These are phyloP conservation scores for Sporothrix phasma DNA, from an alignment of 2,329 filamentous ascomycete species.

Conservation along the genomic window DNA sequence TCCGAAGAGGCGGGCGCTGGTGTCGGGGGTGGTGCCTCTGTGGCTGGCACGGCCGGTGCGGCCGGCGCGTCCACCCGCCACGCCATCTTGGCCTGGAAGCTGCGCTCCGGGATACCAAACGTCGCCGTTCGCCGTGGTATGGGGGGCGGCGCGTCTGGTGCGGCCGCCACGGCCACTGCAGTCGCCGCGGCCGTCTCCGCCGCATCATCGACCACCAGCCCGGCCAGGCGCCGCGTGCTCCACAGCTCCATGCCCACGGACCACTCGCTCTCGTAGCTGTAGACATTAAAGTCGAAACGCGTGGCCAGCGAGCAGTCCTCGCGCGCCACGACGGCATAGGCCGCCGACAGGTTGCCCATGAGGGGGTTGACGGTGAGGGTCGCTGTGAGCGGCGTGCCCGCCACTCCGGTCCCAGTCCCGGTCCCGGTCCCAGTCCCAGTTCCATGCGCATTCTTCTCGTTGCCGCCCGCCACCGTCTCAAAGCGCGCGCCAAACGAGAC, in stretches of 20 bases:
- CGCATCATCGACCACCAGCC: slow-evolving; percentile 28
- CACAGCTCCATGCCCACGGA: slow-evolving; percentile 88
- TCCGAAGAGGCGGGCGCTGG: not conserved
- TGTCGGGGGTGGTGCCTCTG: not conserved
- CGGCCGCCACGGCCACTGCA: too few relatives aligned
- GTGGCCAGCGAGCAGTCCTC: slow-evolving; percentile 76
- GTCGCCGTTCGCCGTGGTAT: not conserved
- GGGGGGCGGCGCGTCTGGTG: not conserved
- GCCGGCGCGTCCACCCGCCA: slow-evolving; percentile 34
- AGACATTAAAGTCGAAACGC: slow-evolving; percentile 93
- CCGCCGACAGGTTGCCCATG: slow-evolving; percentile 86
- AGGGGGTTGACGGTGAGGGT: slow-evolving; percentile 88
- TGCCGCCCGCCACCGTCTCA: slow-evolving; percentile 51
- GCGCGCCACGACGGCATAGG: slow-evolving; percentile 82
- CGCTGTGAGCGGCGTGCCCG: slow-evolving; percentile 84
- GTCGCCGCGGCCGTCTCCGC: not conserved
- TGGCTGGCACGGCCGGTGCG: too few relatives aligned
- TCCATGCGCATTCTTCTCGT: slow-evolving; percentile 19
- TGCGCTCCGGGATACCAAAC: slow-evolving; percentile 23
- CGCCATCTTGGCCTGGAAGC: slow-evolving; percentile 40
- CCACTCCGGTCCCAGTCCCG: slow-evolving; percentile 37
- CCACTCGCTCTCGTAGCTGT: slow-evolving; percentile 94
- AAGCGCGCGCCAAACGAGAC: slow-evolving; percentile 84
- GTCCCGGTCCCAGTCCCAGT: too few relatives aligned
- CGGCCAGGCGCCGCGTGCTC: slow-evolving; percentile 49